A percentile compares a stretch with the other conserved stretches of the same genome.
Evolutionary conservation across 2,329 filamentous ascomycete genomes (phyloP).

Genomic region (Teratosphaeria nubilosa): DNA sequence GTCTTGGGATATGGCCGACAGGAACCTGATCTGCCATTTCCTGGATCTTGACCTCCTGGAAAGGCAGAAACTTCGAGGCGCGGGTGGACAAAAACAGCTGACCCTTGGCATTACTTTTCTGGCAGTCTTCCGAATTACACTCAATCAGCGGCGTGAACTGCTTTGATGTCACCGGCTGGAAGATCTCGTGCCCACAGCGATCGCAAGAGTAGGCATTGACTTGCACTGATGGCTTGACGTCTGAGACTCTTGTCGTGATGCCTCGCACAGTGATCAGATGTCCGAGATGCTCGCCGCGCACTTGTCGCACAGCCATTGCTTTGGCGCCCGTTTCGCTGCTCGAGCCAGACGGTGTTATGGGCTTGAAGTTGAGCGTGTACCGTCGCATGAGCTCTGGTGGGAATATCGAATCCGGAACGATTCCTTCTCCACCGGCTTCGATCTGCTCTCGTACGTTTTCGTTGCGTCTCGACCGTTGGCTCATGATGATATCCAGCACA

Average conservation of each 20-base stretch:
- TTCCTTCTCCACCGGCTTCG: slow-evolving; percentile 38
- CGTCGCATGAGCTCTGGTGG: slow-evolving; percentile 83
- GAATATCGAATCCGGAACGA: slow-evolving; percentile 65
- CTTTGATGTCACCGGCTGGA: slow-evolving; percentile 87
- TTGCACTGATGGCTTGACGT: slow-evolving; percentile 94
- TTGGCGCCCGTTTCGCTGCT: slow-evolving; percentile 49
- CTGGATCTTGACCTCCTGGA: slow-evolving; percentile 97
- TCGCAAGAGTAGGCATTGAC: slow-evolving; percentile 98
- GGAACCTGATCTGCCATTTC: slow-evolving; percentile 99
- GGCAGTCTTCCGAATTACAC: slow-evolving; percentile 85
- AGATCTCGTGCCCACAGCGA: slow-evolving; percentile 91
- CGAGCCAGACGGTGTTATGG: slow-evolving; percentile 61
- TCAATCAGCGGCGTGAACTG: slow-evolving; percentile 79
- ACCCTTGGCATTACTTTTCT: slow-evolving; percentile 81
- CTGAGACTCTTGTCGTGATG: slow-evolving; percentile 89
- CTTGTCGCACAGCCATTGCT: slow-evolving; percentile 80
- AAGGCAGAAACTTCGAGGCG: slow-evolving; percentile 91
- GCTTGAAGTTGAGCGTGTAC: slow-evolving; percentile 95
- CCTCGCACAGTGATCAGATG: slow-evolving; percentile 88
- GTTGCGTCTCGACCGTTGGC: slow-evolving; percentile 78
- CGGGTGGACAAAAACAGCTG: slow-evolving; percentile 91
- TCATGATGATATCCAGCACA: slow-evolving; percentile 92
- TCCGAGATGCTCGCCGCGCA: slow-evolving; percentile 85
- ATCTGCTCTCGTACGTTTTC: slow-evolving; percentile 50
- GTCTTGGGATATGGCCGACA: slow-evolving; percentile 91